Evolutionary conservation across 2,329 filamentous ascomycete genomes (phyloP), one percentile per base, ranked within the genome.

Genomic region (Fusarium avenaceum): DNA sequence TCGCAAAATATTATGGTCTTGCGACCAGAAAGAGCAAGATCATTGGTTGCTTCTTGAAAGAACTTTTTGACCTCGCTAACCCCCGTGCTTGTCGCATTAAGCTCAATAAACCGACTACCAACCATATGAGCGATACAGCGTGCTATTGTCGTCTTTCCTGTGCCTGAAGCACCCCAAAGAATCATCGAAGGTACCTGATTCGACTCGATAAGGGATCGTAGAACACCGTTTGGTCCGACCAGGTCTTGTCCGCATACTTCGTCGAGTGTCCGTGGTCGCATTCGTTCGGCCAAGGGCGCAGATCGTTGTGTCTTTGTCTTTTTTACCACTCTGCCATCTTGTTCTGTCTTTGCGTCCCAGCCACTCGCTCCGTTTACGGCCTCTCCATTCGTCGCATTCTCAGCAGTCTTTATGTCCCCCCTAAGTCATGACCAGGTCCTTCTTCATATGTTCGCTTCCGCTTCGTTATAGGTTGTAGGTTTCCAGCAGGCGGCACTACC

Each of bases 1-100:
- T 99, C 96, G 81, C 95, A 97, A 78, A 99, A 99, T 67, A 99
- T 89, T 67, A 99, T 97, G 0, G 96, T 98, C 80, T 92, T 95
- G 64, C 94, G 87, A 2, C 95, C 95, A 0, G 93, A 96, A 51
- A 98, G 82, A 2, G 84, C 82, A 46, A 94, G 81, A 77, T 98
- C 96, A 74, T 89, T 92, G 62, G 87, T 89, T 0, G 96, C 94
- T 70, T 97, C 94, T 22, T 85, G 83, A 74, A 98, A 97, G 55
- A 97, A 86, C 83, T 94, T 96, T 81, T 97, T 97, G 85, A 92
- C 94, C 77, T 98, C 95, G 24, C 87, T 89, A 19, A 98, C 92
- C 3, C 94, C 95, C 8, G 90, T 91, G 71, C 89, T 94, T 3
- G 95, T 97, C 65, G 93, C 95, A 79, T 97, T 97, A 81, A 98